These are phyloP conservation scores for Rubia peregrina DNA, from an alignment of 305 asterid genomes.

Conservation along the genomic window DNA sequence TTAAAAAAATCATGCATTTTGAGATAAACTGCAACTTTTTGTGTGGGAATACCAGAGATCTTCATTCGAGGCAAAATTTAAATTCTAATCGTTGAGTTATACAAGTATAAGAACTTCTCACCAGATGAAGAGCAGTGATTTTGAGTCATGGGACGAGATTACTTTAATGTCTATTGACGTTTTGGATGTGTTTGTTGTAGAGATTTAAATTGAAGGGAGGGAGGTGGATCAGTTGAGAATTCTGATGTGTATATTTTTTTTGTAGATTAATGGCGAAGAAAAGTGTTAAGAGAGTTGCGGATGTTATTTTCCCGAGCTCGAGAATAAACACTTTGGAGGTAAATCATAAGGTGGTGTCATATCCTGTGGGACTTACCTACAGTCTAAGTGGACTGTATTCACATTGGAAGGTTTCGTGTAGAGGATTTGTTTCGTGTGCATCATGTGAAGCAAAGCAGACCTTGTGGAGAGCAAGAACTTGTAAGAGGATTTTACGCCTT, in stretches of 20 bases:
- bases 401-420: constrained; percentile 24
- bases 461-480: constrained; percentile 30
- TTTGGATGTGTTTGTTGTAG: constrained; percentile 2
- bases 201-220: constrained; percentile 6
- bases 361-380: constrained; percentile 31
- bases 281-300: constrained; percentile 42
- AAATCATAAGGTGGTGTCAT: constrained; percentile 19
- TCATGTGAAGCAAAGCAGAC: constrained; percentile 32
- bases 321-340: constrained; percentile 30
- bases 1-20: too few relatives aligned
- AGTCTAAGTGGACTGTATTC: constrained; percentile 28
- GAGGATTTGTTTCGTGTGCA: constrained; percentile 36
- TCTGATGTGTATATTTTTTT: constrained; percentile 4
- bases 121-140: not conserved
- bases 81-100: not conserved
- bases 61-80: not conserved
- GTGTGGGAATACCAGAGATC: not conserved
- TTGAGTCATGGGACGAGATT: not conserved
- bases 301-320: constrained; percentile 28
- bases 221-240: constrained; percentile 3
- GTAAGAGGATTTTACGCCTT: constrained; percentile 22
- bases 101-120: not conserved
- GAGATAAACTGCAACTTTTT: not conserved
- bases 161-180: not conserved
- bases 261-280: constrained; percentile 39